Evolutionary conservation across 1,284 basidiomycete species (phyloP), one percentile per base, ranked within the genome.

Genomic region (Sporisorium scitamineum): DNA sequence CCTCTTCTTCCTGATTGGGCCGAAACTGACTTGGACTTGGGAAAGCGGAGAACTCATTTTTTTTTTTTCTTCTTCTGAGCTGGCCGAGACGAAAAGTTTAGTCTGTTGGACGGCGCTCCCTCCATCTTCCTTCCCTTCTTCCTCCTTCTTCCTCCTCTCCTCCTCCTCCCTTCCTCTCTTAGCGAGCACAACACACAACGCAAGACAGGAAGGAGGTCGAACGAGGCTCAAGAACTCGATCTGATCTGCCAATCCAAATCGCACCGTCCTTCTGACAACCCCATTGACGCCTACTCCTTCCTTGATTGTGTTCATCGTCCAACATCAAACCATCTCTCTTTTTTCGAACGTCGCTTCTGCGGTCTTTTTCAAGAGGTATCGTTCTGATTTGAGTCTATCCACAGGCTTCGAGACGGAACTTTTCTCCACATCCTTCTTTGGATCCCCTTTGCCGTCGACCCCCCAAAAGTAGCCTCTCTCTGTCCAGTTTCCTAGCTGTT

Each of bases 161-260:
- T 73, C 66, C 66, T 72, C 70, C 73, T 70, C 64, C 68, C 74
- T 73, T 73, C 65, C 66, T 76, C 62, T 76, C 67, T 66, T 54
- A 76, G 68, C 73, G 73, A 76, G 69, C 73, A 70, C 73, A 70
- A 53, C 48, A 59, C 62, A 70, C 47, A 48, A 58, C 68, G 68
- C 73, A 76, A 76, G 73, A 76, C 67, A 71, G 69, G 69, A 76
- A 76, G 73, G 73, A 76, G 65, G 72, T 75, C 72, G 67, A 70
- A 70, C 72, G 72, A 75, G 72, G 67, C 66, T 58, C 67, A 70
- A 75, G 66, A 69, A 74, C 65, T 65, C 65, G 61, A 62, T 64
- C 60, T 74, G 71, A 69, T 62, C 63, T 72, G 70, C 70, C 63
- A 72, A 72, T 71, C 59, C 69, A 71, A 70, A 62, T 53, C 61